Conservation (phyloP, 1,284 basidiomycete genomes). For the Sporisorium reilianum region DNA sequence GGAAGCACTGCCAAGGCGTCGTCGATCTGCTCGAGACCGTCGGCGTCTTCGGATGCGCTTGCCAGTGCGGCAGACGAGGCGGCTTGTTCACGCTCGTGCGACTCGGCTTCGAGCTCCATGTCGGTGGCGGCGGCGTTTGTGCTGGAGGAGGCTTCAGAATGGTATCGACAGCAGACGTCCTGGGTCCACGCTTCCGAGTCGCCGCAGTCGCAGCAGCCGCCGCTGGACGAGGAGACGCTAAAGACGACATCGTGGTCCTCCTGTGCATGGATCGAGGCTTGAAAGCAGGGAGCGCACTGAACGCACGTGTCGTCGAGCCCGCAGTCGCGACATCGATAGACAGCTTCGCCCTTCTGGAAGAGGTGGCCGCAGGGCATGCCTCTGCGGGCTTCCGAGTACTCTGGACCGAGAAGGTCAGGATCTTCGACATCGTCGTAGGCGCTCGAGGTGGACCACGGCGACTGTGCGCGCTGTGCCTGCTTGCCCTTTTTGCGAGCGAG, state of each 20-base stretch:
- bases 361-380: constrained; percentile 69
- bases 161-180: constrained; percentile 63
- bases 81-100: constrained; percentile 10
- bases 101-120: constrained; percentile 41
- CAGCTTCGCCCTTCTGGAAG: constrained; percentile 68
- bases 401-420: constrained; percentile 49
- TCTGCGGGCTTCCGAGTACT: constrained; percentile 62
- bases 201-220: constrained; percentile 68
- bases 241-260: constrained; percentile 67
- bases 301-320: constrained; percentile 68
- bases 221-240: constrained; percentile 59
- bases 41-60: constrained; percentile 12
- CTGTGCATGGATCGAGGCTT: constrained; percentile 59
- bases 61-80: background rate
- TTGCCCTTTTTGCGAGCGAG: constrained; percentile 53
- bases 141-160: constrained; percentile 32
- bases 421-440: constrained; percentile 39
- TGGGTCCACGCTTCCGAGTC: constrained; percentile 67
- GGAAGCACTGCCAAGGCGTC: constrained; percentile 25
- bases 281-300: constrained; percentile 66
- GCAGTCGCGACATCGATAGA: constrained; percentile 69
- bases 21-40: constrained; percentile 40
- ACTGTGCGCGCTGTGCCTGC: constrained; percentile 42
- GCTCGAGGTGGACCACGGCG: constrained; percentile 39
- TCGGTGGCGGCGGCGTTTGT: constrained; percentile 11